Evolutionary conservation across 78 protist species (phyloP).

Genomic region (Dictyostelium capitatum): DNA sequence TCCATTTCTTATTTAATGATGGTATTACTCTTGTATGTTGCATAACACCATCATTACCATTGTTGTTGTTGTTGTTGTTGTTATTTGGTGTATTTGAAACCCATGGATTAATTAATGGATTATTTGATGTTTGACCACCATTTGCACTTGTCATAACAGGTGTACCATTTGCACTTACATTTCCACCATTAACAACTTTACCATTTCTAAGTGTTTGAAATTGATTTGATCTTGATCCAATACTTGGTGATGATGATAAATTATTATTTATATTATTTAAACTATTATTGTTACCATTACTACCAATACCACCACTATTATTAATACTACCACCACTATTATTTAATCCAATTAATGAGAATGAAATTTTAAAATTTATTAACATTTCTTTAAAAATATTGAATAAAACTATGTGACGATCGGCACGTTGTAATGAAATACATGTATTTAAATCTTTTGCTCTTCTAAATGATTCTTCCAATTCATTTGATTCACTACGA

Average conservation of each 20-base stretch:
- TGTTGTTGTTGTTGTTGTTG: not conserved
- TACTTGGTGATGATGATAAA: not conserved
- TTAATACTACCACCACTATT: not conserved
- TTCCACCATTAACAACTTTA: not conserved
- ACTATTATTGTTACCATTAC: not conserved
- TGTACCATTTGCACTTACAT: not conserved
- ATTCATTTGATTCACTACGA: not conserved
- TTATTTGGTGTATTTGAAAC: not conserved
- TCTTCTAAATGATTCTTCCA: constrained; percentile 45
- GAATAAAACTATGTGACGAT: constrained; percentile 5
- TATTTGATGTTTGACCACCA: not conserved
- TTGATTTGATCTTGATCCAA: not conserved
- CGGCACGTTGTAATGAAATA: not conserved
- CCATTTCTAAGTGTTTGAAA: not conserved
- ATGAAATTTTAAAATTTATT: not conserved
- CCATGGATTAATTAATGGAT: constrained; percentile 6
- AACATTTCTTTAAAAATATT: not conserved
- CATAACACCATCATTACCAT: not conserved
- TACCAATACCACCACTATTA: not conserved
- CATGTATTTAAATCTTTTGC: constrained; percentile 9
- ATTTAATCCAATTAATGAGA: not conserved
- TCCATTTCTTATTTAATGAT: constrained; percentile 26
- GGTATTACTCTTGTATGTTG: not conserved
- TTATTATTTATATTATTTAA: not conserved
- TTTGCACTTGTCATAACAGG: not conserved